Evolutionary conservation across 2,329 filamentous ascomycete genomes (phyloP), one percentile per base, ranked within the genome.

Genomic region (Talaromyces sp.): DNA sequence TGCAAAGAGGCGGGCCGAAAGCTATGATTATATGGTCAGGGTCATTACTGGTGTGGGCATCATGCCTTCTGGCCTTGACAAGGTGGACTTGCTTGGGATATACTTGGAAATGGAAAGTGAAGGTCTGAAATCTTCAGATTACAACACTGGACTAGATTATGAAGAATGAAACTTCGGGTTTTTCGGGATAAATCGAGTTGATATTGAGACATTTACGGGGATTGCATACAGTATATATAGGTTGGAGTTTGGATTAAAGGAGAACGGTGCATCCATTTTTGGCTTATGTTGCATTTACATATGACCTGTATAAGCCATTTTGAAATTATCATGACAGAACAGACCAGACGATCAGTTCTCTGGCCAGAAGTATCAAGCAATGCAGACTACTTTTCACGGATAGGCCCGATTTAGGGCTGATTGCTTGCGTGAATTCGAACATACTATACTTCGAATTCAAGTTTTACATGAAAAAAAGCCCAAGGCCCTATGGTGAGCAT

Each of bases 1-100:
- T 84, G 1, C 76, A 83, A 52, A 78, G 74, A 4, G 79, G 82
- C 45, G 82, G 82, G 0, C 74, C 79, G 3, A 73, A 73, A 52
- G 77, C 80, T 2, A 74, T 84, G 65, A 80, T 83, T 0, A 79
- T 79, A 0, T 81, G 82, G 52, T 76, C 82, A 57, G 79, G 80
- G 9, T 78, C 75, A 5, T 70, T 84, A 8, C 68, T 83, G 2
- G 72, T 79, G 3, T 66, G 81, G 3, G 75, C 79, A 0, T 65
- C 76, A 54, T 66, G 71, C 0, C 68, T 76, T 31, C 76, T 79
- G 27, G 25, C 71, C 8, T 71, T 74, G 66, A 77, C 77, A 10
- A 68, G 77, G 33, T 79, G 77, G 77, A 75, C 76, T 5, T 79
- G 77, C 67, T 58, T 79, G 47, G 71, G 71, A 9, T 79, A 79